Conservation (phyloP, 208 protist species). For the Borovskyia barvae region DNA sequence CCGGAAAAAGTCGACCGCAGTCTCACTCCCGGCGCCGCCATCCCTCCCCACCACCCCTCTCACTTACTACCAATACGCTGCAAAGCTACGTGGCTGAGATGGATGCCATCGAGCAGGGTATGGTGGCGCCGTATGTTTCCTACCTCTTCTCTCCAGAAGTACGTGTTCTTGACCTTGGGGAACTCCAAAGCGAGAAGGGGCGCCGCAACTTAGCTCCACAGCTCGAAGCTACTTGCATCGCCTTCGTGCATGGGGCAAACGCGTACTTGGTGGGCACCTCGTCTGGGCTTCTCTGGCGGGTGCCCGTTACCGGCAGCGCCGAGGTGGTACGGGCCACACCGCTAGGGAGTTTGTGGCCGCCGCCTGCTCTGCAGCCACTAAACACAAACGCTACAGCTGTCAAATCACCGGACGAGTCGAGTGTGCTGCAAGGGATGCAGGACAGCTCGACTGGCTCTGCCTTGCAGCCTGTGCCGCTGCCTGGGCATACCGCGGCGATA, state of each 20-base stretch:
- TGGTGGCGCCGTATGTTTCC: slow-evolving; percentile 30
- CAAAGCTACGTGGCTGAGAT: slow-evolving; percentile 23
- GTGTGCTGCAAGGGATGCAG: too few relatives aligned
- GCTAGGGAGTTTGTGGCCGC: slow-evolving; percentile 32
- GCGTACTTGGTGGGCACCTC: slow-evolving; percentile 55
- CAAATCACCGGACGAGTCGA: background rate
- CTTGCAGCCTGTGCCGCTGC: slow-evolving; percentile 20
- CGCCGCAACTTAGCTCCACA: slow-evolving; percentile 1
- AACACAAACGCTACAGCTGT: background rate
- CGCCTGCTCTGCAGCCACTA: background rate
- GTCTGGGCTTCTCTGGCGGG: slow-evolving; percentile 41
- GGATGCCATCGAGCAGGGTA: slow-evolving; percentile 34
- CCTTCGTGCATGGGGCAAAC: slow-evolving; percentile 37
- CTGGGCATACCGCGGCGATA: slow-evolving; percentile 45
- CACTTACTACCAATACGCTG: slow-evolving; percentile 14
- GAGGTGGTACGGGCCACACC: slow-evolving; percentile 20
- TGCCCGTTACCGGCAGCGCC: slow-evolving; percentile 14
- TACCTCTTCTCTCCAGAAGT: slow-evolving; percentile 57
- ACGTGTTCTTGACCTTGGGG: slow-evolving; percentile 35
- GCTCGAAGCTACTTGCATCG: slow-evolving; percentile 33
- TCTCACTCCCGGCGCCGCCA: too few relatives aligned
- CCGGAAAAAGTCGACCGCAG: too few relatives aligned
- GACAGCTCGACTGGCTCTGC: background rate
- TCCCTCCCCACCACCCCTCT: too few relatives aligned
- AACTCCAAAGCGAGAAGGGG: slow-evolving; percentile 10